Evolutionary conservation across 2,329 filamentous ascomycete genomes (phyloP).

Genomic region (Botrytis deweyae): DNA sequence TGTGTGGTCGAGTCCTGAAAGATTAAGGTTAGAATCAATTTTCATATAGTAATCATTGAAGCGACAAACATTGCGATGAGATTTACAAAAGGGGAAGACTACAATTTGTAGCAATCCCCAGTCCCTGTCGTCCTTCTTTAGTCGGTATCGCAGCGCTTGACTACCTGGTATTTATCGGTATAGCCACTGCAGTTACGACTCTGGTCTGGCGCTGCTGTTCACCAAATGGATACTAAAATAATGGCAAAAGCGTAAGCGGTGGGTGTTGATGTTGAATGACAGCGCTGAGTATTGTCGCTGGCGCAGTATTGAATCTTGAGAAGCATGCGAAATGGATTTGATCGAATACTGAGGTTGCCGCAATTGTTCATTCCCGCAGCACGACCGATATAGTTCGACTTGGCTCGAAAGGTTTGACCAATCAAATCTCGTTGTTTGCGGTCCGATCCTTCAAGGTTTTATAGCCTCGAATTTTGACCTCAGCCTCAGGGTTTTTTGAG

Average conservation of each 20-base stretch:
- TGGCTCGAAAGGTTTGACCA: not conserved
- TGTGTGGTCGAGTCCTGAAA: slow-evolving; percentile 11
- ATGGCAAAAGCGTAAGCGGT: not conserved
- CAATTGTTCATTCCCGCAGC: not conserved
- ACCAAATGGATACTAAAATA: not conserved
- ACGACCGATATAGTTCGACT: not conserved
- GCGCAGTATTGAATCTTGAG: not conserved
- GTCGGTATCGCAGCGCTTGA: not conserved
- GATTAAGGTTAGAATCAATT: not conserved
- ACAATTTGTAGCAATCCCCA: not conserved
- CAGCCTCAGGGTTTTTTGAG: not conserved
- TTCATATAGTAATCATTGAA: no score
- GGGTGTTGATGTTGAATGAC: not conserved
- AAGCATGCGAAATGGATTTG: not conserved
- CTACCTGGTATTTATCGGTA: not conserved
- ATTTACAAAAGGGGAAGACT: slow-evolving; percentile 21
- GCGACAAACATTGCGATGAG: slow-evolving; percentile 1
- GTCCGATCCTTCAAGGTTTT: not conserved
- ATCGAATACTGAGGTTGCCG: not conserved
- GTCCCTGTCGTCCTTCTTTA: not conserved
- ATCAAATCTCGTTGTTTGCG: not conserved
- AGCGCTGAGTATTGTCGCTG: not conserved
- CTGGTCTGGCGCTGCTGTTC: not conserved
- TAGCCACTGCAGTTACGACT: not conserved
- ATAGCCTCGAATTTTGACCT: not conserved